Conservation (phyloP, 2,329 filamentous ascomycete genomes). For the Botryotinia narcissicola region DNA sequence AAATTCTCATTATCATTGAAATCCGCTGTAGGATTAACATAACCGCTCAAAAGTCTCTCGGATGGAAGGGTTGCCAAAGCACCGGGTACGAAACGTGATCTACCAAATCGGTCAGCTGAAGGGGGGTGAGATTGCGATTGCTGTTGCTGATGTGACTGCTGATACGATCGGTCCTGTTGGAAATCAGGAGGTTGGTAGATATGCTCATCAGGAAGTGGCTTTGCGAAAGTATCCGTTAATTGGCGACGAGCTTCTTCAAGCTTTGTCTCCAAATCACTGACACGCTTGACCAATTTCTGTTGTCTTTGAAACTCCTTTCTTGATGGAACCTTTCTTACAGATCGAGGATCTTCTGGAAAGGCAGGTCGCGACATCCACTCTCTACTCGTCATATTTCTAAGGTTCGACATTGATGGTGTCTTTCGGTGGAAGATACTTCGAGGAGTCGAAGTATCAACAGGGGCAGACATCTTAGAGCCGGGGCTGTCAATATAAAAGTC, state of each 20-base stretch:
- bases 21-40: slow-evolving; percentile 29
- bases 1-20: slow-evolving; percentile 17
- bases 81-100: slow-evolving; percentile 43
- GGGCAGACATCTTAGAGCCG: slow-evolving; percentile 21
- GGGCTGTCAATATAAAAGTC: slow-evolving; percentile 18
- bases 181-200: slow-evolving; percentile 21
- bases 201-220: slow-evolving; percentile 36
- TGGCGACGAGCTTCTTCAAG: slow-evolving; percentile 54
- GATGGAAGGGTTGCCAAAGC: slow-evolving; percentile 46
- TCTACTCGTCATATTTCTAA: slow-evolving; percentile 27
- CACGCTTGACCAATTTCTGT: slow-evolving; percentile 55
- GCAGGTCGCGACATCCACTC: slow-evolving; percentile 3
- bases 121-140: neutral
- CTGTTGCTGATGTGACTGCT: slow-evolving; percentile 19
- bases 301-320: slow-evolving; percentile 57
- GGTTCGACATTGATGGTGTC: slow-evolving; percentile 32
- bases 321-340: slow-evolving; percentile 46
- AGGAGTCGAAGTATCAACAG: slow-evolving; percentile 23
- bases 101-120: slow-evolving; percentile 31
- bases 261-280: slow-evolving; percentile 59
- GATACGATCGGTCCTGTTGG: neutral
- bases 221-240: slow-evolving; percentile 48
- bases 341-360: neutral
- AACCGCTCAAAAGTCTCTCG: slow-evolving; percentile 44
- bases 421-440: slow-evolving; percentile 30